phyloP scores from a whole-genome alignment of 2,329 filamentous ascomycete species.

The Fusarium sublunatum region DNA sequence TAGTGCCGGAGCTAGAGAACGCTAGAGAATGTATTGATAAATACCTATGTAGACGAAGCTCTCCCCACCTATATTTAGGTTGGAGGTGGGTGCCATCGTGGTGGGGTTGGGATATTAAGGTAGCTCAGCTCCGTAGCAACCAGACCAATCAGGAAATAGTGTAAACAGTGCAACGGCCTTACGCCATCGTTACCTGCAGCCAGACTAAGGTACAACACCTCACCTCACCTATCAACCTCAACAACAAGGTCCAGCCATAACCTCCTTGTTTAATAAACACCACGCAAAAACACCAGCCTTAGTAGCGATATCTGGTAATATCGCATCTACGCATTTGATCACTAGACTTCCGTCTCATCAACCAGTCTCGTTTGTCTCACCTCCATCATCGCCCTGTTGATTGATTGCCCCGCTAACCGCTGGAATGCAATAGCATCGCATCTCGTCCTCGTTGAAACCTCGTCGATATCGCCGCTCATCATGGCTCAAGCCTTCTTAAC shows the following conservation, averaged over 20 bases:
- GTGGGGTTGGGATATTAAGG: constrained; percentile 38
- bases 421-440: constrained; percentile 52
- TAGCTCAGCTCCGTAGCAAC: constrained; percentile 46
- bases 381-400: constrained; percentile 15
- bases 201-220: constrained; percentile 14
- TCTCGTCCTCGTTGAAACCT: constrained; percentile 21
- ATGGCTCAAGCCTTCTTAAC: constrained; percentile 57
- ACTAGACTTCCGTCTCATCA: constrained; percentile 30
- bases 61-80: too few species aligned
- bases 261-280: constrained; percentile 12
- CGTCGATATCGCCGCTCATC: constrained; percentile 31
- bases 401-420: constrained; percentile 56
- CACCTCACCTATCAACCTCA: constrained; percentile 30
- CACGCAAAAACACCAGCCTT: constrained; percentile 11
- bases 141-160: constrained; percentile 47
- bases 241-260: constrained; percentile 19
- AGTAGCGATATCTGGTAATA: constrained; percentile 23
- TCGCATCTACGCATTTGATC: constrained; percentile 14
- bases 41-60: too few species aligned
- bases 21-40: too few species aligned
- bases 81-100: constrained; percentile 4
- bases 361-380: constrained; percentile 30
- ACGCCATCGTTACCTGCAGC: constrained; percentile 27
- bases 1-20: too few species aligned
- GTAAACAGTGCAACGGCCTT: constrained; percentile 46